These are phyloP conservation scores for Podospora tetraspora DNA, from an alignment of 495 filamentous ascomycete genomes.

Conservation along the genomic window DNA sequence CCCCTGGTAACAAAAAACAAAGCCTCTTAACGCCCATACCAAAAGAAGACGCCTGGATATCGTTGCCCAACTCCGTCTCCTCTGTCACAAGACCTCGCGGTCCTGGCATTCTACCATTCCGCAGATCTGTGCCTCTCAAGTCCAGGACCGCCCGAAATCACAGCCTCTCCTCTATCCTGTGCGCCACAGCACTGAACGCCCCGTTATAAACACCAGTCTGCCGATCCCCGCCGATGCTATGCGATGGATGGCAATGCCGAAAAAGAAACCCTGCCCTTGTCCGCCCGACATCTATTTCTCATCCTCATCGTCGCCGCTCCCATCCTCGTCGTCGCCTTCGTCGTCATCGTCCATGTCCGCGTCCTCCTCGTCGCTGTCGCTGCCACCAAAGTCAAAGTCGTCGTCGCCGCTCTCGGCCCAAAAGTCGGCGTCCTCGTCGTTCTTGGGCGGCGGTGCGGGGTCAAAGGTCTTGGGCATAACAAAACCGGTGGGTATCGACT, in stretches of 20 bases:
- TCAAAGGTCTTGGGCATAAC: conserved; percentile 72
- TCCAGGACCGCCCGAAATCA: background rate
- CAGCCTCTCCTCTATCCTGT: background rate
- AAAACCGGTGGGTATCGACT: conserved; percentile 75
- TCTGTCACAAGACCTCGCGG: background rate
- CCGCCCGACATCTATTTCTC: conserved; percentile 9
- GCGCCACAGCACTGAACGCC: background rate
- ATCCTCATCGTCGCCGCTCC: conserved; percentile 34
- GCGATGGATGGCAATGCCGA: conserved; percentile 1
- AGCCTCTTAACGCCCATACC: background rate
- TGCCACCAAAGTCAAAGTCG: conserved; percentile 69
- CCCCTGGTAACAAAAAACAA: background rate
- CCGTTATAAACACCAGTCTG: background rate
- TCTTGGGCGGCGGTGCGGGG: conserved; percentile 57
- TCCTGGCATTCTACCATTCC: background rate
- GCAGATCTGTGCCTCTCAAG: background rate
- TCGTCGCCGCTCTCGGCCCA: conserved; percentile 81
- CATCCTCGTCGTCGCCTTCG: conserved; percentile 21
- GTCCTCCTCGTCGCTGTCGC: conserved; percentile 53
- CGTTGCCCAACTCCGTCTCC: background rate
- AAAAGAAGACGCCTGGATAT: background rate
- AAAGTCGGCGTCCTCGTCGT: conserved; percentile 69
- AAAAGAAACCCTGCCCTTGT: background rate
- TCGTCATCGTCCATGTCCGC: conserved; percentile 46
- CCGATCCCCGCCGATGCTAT: conserved; percentile 8